phyloP scores from a whole-genome alignment of 2,329 filamentous ascomycete species.

The Neonectria hederae region DNA sequence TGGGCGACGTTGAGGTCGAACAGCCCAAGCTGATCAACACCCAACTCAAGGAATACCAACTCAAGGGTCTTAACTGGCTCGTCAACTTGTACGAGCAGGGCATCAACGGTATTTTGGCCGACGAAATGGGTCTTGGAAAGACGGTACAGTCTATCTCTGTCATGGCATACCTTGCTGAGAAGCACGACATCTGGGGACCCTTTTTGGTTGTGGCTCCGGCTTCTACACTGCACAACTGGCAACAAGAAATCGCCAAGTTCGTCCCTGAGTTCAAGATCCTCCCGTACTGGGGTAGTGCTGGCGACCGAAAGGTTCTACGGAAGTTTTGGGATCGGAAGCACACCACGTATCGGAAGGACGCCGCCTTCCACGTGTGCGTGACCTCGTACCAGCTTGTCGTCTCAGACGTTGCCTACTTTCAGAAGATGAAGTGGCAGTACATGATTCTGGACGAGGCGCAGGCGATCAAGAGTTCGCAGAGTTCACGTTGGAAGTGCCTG shows the following conservation, averaged over 20 bases:
- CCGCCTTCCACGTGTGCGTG: conserved; percentile 93
- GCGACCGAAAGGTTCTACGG: conserved; percentile 92
- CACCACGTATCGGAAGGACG: conserved; percentile 91
- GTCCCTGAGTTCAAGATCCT: conserved; percentile 94
- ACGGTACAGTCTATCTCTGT: conserved; percentile 99
- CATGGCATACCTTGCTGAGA: conserved; percentile 97
- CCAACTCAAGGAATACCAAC: conserved; percentile 96
- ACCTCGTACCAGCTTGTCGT: conserved; percentile 98
- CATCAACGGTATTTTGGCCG: conserved; percentile 98
- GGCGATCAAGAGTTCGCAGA: conserved; percentile 97
- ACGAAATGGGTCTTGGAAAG: conserved; percentile 99
- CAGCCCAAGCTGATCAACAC: conserved; percentile 94
- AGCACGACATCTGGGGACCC: conserved; percentile 97
- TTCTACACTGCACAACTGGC: conserved; percentile 98
- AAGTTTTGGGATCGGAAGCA: conserved; percentile 99
- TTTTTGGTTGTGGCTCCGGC: conserved; percentile 97
- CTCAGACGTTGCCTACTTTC: conserved; percentile 95
- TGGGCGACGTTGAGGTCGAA: conserved; percentile 92
- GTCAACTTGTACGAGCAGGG: conserved; percentile 99
- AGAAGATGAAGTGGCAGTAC: conserved; percentile 99
- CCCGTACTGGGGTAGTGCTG: conserved; percentile 96
- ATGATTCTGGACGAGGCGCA: conserved; percentile 99
- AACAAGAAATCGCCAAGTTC: conserved; percentile 96
- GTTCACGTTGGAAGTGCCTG: conserved; percentile 95
- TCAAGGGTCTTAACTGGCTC: conserved; percentile 99